Evolutionary conservation across 1,284 basidiomycete genomes (phyloP).

Genomic region (Boletus sp.): DNA sequence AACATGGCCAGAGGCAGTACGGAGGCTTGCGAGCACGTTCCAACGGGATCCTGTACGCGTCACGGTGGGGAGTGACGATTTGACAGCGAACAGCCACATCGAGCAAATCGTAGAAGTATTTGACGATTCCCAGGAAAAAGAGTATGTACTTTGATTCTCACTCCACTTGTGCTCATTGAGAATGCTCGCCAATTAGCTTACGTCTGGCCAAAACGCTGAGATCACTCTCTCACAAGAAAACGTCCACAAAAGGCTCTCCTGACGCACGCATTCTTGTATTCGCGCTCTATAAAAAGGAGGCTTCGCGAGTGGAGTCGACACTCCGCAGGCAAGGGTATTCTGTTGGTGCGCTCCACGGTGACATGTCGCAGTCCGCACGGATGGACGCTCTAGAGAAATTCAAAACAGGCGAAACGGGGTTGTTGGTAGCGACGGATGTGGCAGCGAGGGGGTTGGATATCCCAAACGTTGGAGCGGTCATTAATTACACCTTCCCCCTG

Average conservation of each 20-base stretch:
- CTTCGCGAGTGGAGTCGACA: slow-evolving; percentile 84
- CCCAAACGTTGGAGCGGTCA: slow-evolving; percentile 90
- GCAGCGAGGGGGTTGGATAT: slow-evolving; percentile 98
- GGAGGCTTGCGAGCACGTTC: slow-evolving; percentile 91
- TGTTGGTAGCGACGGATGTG: slow-evolving; percentile 97
- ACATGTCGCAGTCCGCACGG: slow-evolving; percentile 87
- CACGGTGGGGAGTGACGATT: slow-evolving; percentile 94
- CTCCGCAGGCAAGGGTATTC: slow-evolving; percentile 81
- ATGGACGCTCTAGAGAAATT: slow-evolving; percentile 90
- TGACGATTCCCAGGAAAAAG: slow-evolving; percentile 86
- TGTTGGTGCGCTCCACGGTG: slow-evolving; percentile 92
- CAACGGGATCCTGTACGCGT: slow-evolving; percentile 86
- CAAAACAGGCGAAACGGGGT: slow-evolving; percentile 81
- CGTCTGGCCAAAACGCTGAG: slow-evolving; percentile 71
- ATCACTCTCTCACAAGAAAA: slow-evolving; percentile 67
- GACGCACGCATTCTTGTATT: slow-evolving; percentile 88
- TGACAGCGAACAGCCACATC: slow-evolving; percentile 93
- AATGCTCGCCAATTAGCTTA: slow-evolving; percentile 47
- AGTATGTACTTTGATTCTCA: slow-evolving; percentile 51
- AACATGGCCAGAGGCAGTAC: slow-evolving; percentile 98
- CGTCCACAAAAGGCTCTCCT: slow-evolving; percentile 47
- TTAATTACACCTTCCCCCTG: slow-evolving; percentile 98
- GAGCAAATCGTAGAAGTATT: slow-evolving; percentile 89
- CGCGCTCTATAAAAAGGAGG: slow-evolving; percentile 98
- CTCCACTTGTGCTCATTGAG: background rate